Evolutionary conservation across 371 early-diverging fungal species (phyloP).

Genomic region (Lichtheimia corymbifera): DNA sequence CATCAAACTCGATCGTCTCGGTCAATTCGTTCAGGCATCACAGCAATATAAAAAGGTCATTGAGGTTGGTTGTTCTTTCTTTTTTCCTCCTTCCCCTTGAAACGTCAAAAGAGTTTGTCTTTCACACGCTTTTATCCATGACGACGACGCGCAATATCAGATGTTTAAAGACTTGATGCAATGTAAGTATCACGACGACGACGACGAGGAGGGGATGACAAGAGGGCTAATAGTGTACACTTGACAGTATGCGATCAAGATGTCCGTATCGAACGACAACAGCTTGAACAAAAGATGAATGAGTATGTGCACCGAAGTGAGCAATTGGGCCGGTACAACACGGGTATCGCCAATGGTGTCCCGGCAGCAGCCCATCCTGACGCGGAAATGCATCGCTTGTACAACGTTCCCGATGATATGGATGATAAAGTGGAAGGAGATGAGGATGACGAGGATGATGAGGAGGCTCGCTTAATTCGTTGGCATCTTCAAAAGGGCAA

Average conservation of each 20-base stretch:
- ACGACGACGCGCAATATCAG: background rate
- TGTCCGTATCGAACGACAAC: slow-evolving; percentile 18
- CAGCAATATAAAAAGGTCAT: slow-evolving; percentile 49
- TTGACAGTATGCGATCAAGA: background rate
- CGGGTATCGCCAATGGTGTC: background rate
- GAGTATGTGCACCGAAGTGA: slow-evolving; percentile 40
- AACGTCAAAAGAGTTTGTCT: too few relatives aligned
- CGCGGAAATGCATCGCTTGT: slow-evolving; percentile 20
- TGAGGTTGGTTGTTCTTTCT: slow-evolving; percentile 32
- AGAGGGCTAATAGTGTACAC: too few relatives aligned
- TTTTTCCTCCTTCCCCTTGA: too few relatives aligned
- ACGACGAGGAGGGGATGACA: background rate
- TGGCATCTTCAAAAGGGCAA: slow-evolving; percentile 33
- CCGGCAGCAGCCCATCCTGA: slow-evolving; percentile 22
- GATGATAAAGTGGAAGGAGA: slow-evolving; percentile 7
- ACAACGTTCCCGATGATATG: slow-evolving; percentile 16
- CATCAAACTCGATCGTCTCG: slow-evolving; percentile 49
- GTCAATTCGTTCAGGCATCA: slow-evolving; percentile 46
- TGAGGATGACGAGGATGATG: slow-evolving; percentile 20
- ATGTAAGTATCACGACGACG: background rate
- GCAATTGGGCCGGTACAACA: slow-evolving; percentile 33
- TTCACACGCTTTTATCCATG: background rate
- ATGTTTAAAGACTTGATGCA: background rate
- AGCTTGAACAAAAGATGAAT: slow-evolving; percentile 38
- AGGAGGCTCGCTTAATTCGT: slow-evolving; percentile 22